Base-by-base conservation (phyloP, 306 rosid species). In the Cyclanthera cordifolia region DNA sequence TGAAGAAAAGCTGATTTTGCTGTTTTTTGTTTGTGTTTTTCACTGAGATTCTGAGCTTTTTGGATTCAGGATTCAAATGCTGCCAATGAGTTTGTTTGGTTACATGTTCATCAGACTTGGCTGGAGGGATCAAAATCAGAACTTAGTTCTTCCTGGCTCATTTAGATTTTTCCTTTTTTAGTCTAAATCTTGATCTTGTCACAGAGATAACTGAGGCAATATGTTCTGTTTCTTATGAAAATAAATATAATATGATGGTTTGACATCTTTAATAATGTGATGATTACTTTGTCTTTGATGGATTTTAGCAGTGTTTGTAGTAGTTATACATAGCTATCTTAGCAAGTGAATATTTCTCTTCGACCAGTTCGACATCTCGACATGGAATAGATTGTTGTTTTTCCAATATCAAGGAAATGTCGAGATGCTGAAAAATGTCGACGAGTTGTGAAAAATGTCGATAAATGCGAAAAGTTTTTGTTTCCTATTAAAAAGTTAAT, bases 21-120 rank as follows among this genome's bases (percentile, higher is more conserved):
- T 48, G 41, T 8, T 9, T 19, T 72, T 49, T 5, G 1, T 27
- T 27, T 56, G 17, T 60, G 59, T 34, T 56, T 76, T 39, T 3
- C 24, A 32, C 74, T 73, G 39, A 56, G 58, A 48, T 19, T 37
- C 39, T 73, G 37, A 25, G 67, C 61, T 53, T 47, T 59, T 69
- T 72, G 63, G 23, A 79, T 76, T 81, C 87, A 88, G 97, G 95
- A 77, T 68, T 25, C 53, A 8, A 73, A 21, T 34, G 53, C 52
- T 15, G 49, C 85, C 12, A 74, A 74, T 41, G 85, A 80, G 73
- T 81, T 69, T 69, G 82, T 65, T 11, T 86, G 82, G 89, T 30
- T 83, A 60, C 95, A 86, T 57, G 75, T 77, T 63, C 97, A 91
- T 50, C 84, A 86, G 77, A 86, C 94, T 2, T 76, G 82, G 83